A percentile compares a stretch with the other conserved stretches of the same genome.
These are phyloP conservation scores for Aciculosporium take DNA, from an alignment of 2,329 filamentous ascomycete genomes.

Conservation along the genomic window DNA sequence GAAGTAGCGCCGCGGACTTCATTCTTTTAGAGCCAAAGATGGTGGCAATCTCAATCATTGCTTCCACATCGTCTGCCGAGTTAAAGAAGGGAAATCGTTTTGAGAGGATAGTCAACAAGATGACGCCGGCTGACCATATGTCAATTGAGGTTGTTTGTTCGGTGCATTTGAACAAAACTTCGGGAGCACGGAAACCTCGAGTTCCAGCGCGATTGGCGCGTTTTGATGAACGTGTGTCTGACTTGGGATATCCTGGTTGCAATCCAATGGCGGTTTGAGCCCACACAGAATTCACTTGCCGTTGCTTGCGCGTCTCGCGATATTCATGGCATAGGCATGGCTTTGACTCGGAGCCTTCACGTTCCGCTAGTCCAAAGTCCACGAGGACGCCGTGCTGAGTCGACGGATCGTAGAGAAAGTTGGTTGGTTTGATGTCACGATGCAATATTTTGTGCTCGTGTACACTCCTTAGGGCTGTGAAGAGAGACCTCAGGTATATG, in stretches of 20 bases:
- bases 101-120: slow-evolving; percentile 84
- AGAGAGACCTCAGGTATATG: slow-evolving; percentile 77
- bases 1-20: slow-evolving; percentile 66
- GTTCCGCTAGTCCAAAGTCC: slow-evolving; percentile 96
- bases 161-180: slow-evolving; percentile 94
- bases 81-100: slow-evolving; percentile 97
- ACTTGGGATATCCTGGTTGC: slow-evolving; percentile 67
- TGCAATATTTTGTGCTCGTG: slow-evolving; percentile 79
- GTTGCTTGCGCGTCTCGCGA: slow-evolving; percentile 44
- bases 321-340: slow-evolving; percentile 69
- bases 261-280: slow-evolving; percentile 34
- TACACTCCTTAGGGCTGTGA: slow-evolving; percentile 70
- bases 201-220: slow-evolving; percentile 92
- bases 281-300: slow-evolving; percentile 43
- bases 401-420: slow-evolving; percentile 82
- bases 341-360: slow-evolving; percentile 61
- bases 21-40: slow-evolving; percentile 82
- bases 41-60: slow-evolving; percentile 91
- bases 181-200: slow-evolving; percentile 86
- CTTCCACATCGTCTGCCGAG: slow-evolving; percentile 93
- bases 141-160: slow-evolving; percentile 89
- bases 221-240: slow-evolving; percentile 73
- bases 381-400: slow-evolving; percentile 78
- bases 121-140: slow-evolving; percentile 95
- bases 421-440: slow-evolving; percentile 93